Conservation (phyloP, 208 protist genomes). For the Leishmania amazonensis region DNA sequence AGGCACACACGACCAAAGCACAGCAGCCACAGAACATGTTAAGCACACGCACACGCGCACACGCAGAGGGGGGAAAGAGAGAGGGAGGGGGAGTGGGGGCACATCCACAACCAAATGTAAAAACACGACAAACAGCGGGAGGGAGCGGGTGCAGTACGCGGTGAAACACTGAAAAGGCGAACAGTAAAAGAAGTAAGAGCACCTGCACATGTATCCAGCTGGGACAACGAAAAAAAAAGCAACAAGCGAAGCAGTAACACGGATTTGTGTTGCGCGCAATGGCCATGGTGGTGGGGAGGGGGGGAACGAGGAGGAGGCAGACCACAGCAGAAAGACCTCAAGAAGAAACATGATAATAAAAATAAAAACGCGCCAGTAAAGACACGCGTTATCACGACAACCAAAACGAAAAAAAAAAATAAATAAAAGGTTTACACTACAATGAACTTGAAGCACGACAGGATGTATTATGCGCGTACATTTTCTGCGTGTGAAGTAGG, state of each 20-base stretch:
- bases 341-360: slow-evolving; percentile 2
- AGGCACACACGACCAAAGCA: background rate
- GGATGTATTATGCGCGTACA: background rate
- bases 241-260: slow-evolving; percentile 6
- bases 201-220: background rate
- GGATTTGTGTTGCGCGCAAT: background rate
- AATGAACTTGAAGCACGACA: background rate
- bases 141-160: background rate
- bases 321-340: background rate
- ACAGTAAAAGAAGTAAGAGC: background rate
- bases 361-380: background rate
- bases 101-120: background rate
- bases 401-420: background rate
- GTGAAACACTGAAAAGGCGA: background rate
- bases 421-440: slow-evolving; percentile 7
- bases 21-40: background rate
- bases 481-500: background rate
- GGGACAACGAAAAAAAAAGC: background rate
- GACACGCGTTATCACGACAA: background rate
- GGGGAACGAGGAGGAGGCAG: background rate
- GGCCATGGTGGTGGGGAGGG: background rate
- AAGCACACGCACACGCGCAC: background rate
- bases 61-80: background rate
- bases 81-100: background rate
- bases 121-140: background rate